A percentile compares a stretch with the other conserved stretches of the same genome.
These are phyloP conservation scores for Catharanthus roseus DNA, from an alignment of 257 asterid species.

Conservation along the genomic window DNA sequence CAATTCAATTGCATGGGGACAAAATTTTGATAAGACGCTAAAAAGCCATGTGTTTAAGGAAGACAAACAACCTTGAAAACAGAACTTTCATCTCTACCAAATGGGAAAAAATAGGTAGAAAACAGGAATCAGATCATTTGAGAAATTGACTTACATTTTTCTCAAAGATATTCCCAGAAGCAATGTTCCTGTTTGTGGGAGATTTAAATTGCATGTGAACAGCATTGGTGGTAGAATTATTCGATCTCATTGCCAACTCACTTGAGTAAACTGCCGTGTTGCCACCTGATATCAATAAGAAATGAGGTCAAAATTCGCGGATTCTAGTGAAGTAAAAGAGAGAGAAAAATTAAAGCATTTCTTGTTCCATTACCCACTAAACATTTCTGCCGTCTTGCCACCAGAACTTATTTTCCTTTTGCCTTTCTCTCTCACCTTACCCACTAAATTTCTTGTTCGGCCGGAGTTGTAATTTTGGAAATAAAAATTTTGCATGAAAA, in stretches of 20 bases:
- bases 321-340: neutral
- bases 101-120: neutral
- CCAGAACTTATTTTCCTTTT: neutral
- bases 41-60: neutral
- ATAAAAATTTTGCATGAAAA: neutral
- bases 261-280: slow-evolving; percentile 43
- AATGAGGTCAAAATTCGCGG: slow-evolving; percentile 18
- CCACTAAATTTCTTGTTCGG: neutral
- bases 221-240: slow-evolving; percentile 48
- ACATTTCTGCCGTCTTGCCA: too few species aligned
- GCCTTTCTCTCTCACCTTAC: neutral
- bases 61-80: neutral
- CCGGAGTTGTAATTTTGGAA: neutral
- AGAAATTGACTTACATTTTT: slow-evolving; percentile 47
- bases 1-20: neutral
- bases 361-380: neutral
- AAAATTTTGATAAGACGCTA: slow-evolving; percentile 6
- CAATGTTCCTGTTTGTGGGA: slow-evolving; percentile 50
- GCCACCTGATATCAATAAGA: slow-evolving; percentile 33
- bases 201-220: slow-evolving; percentile 72
- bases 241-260: slow-evolving; percentile 55
- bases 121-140: neutral
- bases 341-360: neutral
- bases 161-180: slow-evolving; percentile 54
- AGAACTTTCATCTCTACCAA: neutral